Base-by-base conservation (phyloP, 805 yeast species). In the Suhomyces sp. region DNA sequence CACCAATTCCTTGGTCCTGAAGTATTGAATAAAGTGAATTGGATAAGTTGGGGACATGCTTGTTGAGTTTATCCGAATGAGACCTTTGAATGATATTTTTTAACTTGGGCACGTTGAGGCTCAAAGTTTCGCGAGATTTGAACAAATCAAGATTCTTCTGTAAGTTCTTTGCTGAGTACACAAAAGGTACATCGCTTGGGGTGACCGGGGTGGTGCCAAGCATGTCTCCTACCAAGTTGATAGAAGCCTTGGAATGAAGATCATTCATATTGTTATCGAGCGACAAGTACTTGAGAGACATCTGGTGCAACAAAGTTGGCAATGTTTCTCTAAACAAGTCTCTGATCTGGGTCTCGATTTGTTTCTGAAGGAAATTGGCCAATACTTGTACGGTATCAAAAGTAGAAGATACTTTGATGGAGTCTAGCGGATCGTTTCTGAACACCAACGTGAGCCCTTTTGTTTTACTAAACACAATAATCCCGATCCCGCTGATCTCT, bases 401-500 rank as follows among this genome's bases (percentile, higher is more conserved):
- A n/a, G 96, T 86, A 4, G 96, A 87, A 55, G 85, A 82, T 12
- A 90, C 96, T 59, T 83, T 84, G 55, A 90, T 89, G 19, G 85
- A 80, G 58, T 89, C 96, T 51, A 90, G 75, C 0, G 97, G 97
- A 67, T 90, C 97, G 67, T 90, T 90, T 59, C 92, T 80, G 71
- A 90, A 90, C 27, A 90, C 97, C 40, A 90, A 72, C 0, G 97
- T 90, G 51, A 90, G 76, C 1, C 97, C 97, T 62, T 89, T 89
- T 3, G 87, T 77, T 60, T 87, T 85, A 25, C 87, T 82, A 65
- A 87, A 90, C 3, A 90, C 97, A 55, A 89, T 83, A 49, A 90
- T 86, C 21, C 92, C 90, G 53, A 91, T 90, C 1, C 96, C 94
- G 51, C 85, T 81, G 48, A 90, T 75, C 59, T 79, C 78, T 55